These are phyloP conservation scores for Coprinopsis sp. DNA, from an alignment of 768 basidiomycete species.

Conservation along the genomic window DNA sequence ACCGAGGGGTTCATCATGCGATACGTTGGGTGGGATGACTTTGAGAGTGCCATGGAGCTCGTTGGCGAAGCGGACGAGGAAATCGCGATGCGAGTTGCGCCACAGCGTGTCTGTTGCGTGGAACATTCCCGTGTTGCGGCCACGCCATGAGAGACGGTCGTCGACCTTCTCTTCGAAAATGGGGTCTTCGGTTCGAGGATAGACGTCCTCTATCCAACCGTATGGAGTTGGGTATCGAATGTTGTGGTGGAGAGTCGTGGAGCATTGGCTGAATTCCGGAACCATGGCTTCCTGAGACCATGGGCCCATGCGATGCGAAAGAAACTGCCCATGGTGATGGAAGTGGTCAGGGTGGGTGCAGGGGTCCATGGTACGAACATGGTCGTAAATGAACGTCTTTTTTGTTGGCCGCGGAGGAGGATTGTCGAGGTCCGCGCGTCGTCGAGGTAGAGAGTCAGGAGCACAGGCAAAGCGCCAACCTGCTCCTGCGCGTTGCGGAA, in stretches of 20 bases:
- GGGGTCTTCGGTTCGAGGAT: slow-evolving; percentile 38
- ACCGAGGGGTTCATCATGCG: too few relatives aligned
- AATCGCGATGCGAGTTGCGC: slow-evolving; percentile 33
- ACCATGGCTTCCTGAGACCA: slow-evolving; percentile 34
- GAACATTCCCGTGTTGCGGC: slow-evolving; percentile 64
- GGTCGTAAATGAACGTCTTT: slow-evolving; percentile 24
- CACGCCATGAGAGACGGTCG: slow-evolving; percentile 63
- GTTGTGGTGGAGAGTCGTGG: slow-evolving; percentile 47
- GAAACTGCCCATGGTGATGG: slow-evolving; percentile 45
- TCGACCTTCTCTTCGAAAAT: slow-evolving; percentile 58
- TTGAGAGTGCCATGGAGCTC: background rate
- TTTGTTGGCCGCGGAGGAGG: too few relatives aligned
- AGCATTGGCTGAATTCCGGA: slow-evolving; percentile 48
- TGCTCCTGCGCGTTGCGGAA: slow-evolving; percentile 28
- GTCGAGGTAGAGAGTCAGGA: slow-evolving; percentile 24
- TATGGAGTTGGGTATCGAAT: slow-evolving; percentile 43
- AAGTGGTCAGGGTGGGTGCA: slow-evolving; percentile 38
- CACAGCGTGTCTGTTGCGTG: slow-evolving; percentile 22
- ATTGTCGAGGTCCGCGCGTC: background rate
- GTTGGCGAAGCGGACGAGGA: slow-evolving; percentile 37
- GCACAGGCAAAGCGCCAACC: slow-evolving; percentile 40
- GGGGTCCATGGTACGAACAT: slow-evolving; percentile 41
- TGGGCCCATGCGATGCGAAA: slow-evolving; percentile 45
- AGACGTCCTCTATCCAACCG: slow-evolving; percentile 37
- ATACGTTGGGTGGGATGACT: too few relatives aligned